Evolutionary conservation across 2,329 filamentous ascomycete genomes (phyloP), one percentile per base, ranked within the genome.

Genomic region (Xylariales sp.): DNA sequence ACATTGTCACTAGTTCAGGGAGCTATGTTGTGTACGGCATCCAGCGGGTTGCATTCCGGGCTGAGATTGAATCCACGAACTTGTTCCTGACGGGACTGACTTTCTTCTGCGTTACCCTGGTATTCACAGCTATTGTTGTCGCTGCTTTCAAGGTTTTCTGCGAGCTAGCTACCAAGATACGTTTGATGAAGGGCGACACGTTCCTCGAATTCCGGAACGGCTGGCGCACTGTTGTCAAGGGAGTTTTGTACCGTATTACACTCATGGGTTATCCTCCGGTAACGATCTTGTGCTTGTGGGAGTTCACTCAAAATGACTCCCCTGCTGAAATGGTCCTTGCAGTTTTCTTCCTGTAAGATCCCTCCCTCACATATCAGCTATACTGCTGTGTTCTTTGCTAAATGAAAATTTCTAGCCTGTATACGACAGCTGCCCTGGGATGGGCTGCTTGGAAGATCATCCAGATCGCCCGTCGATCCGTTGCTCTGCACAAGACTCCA

Each of bases 191-290:
- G 65, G 71, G 72, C 40, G 85, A 95, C 57, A 89, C 87, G 53
- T 96, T 96, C 63, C 72, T 84, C 50, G 90, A 96, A 52, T 96
- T 97, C 77, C 84, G 91, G 46, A 91, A 93, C 53, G 89, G 88
- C 50, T 96, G 91, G 91, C 81, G 83, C 47, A 90, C 89, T 12
- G 85, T 96, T 5, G 76, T 95, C 54, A 94, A 95, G 70, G 91
- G 91, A 40, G 94, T 96, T 50, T 73, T 96, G 47, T 96, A 93
- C 76, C 85, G 91, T 47, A 74, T 95, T 54, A 81, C 90, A 29
- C 74, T 96, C 27, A 93, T 96, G 53, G 89, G 89, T 46, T 95
- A 89, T 66, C 88, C 91, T 15, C 87, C 94, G 57, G 89, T 96
- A 75, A 80, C 82, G 33, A 85, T 95, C 38, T 77, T 96, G 38